Evolutionary conservation across 2,329 filamentous ascomycete genomes (phyloP).

Genomic region (Ophiocordyceps camponoti-saundersi): DNA sequence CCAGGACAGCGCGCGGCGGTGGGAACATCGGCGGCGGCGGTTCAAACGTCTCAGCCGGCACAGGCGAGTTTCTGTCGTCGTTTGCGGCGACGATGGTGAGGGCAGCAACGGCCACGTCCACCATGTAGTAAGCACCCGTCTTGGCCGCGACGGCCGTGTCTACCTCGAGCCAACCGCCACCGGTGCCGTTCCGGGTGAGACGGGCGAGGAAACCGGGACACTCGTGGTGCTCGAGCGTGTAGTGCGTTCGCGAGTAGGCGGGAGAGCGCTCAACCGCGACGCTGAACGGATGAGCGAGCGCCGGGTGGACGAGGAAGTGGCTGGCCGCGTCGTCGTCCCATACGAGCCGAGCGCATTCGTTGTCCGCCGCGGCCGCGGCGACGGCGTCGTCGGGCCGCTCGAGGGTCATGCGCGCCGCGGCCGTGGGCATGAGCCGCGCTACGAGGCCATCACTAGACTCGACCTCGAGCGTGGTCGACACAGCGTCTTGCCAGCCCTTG

Average conservation of each 20-base stretch:
- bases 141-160: slow-evolving; percentile 42
- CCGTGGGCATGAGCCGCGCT: slow-evolving; percentile 49
- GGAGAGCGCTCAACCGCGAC: slow-evolving; percentile 40
- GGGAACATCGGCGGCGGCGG: slow-evolving; percentile 30
- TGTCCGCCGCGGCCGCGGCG: slow-evolving; percentile 45
- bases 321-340: slow-evolving; percentile 46
- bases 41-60: slow-evolving; percentile 35
- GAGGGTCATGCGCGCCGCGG: slow-evolving; percentile 45
- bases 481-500: slow-evolving; percentile 36
- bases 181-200: slow-evolving; percentile 41
- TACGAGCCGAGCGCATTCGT: slow-evolving; percentile 54
- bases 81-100: slow-evolving; percentile 39
- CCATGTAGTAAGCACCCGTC: slow-evolving; percentile 43
- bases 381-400: slow-evolving; percentile 41
- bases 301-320: slow-evolving; percentile 47
- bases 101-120: slow-evolving; percentile 44
- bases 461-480: slow-evolving; percentile 41
- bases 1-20: slow-evolving; percentile 6
- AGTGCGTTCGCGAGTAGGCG: slow-evolving; percentile 43
- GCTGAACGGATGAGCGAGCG: slow-evolving; percentile 45
- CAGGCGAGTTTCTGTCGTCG: slow-evolving; percentile 31
- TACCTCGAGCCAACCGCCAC: slow-evolving; percentile 41
- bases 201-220: slow-evolving; percentile 42
- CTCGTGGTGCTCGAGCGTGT: slow-evolving; percentile 48
- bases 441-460: slow-evolving; percentile 46